A percentile compares a stretch with the other conserved stretches of the same genome.
These are phyloP conservation scores for Spathaspora passalidarum DNA, from an alignment of 805 yeast genomes.

Conservation along the genomic window DNA sequence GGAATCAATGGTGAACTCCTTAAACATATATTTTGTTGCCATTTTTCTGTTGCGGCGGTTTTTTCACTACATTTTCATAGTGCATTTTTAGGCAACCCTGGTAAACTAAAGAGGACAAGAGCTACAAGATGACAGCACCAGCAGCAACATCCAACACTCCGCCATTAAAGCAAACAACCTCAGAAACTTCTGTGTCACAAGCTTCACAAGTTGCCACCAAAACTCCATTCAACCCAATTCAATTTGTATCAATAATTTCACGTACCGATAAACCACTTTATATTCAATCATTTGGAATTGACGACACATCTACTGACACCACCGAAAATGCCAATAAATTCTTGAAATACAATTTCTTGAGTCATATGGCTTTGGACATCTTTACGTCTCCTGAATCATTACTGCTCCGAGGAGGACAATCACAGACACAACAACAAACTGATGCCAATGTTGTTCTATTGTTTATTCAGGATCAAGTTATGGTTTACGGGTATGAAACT, in stretches of 20 bases:
- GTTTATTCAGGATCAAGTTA: conserved; percentile 64
- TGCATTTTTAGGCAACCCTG: too few relatives aligned
- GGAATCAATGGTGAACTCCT: too few relatives aligned
- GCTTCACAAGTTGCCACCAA: not conserved
- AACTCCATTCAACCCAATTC: conserved; percentile 21
- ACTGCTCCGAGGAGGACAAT: conserved; percentile 34
- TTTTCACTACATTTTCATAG: not conserved
- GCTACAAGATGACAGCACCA: not conserved
- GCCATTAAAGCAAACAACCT: not conserved
- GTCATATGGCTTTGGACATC: conserved; percentile 75
- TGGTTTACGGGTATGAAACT: conserved; percentile 67
- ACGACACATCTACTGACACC: conserved; percentile 4
- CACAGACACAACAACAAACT: not conserved
- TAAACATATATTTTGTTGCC: too few relatives aligned
- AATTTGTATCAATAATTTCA: conserved; percentile 57
- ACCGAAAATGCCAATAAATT: conserved; percentile 38
- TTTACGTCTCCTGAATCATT: conserved; percentile 53
- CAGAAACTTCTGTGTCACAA: not conserved
- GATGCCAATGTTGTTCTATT: conserved; percentile 38
- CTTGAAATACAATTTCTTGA: conserved; percentile 62
- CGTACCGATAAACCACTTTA: conserved; percentile 59
- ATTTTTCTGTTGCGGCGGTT: not conserved
- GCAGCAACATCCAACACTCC: not conserved
- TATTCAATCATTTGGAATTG: conserved; percentile 48
- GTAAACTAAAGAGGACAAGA: too few relatives aligned